Conservation (phyloP, 176 grass and related monocot genomes). For the Poa annua region DNA sequence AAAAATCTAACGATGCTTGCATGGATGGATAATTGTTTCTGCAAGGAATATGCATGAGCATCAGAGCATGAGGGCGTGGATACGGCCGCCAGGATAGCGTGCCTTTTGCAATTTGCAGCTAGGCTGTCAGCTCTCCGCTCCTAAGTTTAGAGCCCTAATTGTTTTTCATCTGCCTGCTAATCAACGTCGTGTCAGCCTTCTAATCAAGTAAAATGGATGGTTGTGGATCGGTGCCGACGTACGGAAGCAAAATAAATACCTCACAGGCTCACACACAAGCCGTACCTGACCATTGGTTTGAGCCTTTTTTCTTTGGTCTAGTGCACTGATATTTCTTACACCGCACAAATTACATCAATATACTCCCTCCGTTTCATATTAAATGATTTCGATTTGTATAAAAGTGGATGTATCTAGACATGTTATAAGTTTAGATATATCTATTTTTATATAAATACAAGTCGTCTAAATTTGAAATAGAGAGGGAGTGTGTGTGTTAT, state of each 20-base stretch:
- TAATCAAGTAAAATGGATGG: background rate
- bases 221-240: background rate
- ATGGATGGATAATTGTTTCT: background rate
- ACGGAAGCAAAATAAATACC: background rate
- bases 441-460: too few species aligned
- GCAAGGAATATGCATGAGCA: slow-evolving; percentile 14
- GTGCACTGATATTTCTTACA: background rate
- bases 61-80: background rate
- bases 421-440: too few species aligned
- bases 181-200: background rate
- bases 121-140: background rate
- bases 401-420: too few species aligned
- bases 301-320: background rate
- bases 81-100: slow-evolving; percentile 4
- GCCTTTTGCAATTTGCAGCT: background rate
- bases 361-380: too few species aligned
- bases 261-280: too few species aligned
- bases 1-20: slow-evolving; percentile 35
- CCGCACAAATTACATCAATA: background rate
- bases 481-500: background rate
- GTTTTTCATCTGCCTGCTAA: background rate
- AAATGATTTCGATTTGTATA: too few species aligned
- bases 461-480: too few species aligned
- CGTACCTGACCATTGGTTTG: background rate
- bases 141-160: background rate